These are phyloP conservation scores for Cyclanthera cordifolia DNA, from an alignment of 306 rosid genomes.

Conservation along the genomic window DNA sequence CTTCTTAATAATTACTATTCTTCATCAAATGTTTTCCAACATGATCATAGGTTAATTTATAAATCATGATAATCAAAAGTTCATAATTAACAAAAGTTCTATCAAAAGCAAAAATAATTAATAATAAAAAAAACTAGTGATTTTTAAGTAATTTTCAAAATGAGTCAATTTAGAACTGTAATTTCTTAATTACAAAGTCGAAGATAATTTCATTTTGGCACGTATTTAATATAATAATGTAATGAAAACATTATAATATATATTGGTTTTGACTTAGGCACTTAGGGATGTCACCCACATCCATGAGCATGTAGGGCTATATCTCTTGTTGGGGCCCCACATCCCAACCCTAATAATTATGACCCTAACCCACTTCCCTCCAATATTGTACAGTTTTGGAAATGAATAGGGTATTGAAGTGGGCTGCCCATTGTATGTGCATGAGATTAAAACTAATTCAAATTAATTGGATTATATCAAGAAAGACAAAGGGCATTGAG, in stretches of 20 bases:
- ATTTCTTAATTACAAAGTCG: no score
- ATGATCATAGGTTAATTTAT: no score
- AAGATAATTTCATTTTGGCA: no score
- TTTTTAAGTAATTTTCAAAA: no score
- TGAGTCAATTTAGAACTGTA: no score
- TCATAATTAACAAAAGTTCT: no score
- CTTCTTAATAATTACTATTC: no score
- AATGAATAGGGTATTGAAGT: background rate
- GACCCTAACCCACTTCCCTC: background rate
- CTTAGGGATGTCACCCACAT: background rate
- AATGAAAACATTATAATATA: background rate
- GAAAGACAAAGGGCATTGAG: background rate
- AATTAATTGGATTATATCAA: background rate
- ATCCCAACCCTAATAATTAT: background rate
- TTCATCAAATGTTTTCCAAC: no score
- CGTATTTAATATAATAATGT: no score
- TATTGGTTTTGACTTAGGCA: slow-evolving; percentile 1
- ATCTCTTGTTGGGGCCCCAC: background rate
- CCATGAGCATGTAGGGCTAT: background rate
- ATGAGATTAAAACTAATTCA: background rate
- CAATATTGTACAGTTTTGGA: background rate
- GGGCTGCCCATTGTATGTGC: background rate
- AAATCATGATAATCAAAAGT: no score
- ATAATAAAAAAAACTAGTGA: no score
- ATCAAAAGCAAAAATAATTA: no score